Evolutionary conservation across 176 grass and related monocot species (phyloP).

Genomic region (Aechmea fasciata): DNA sequence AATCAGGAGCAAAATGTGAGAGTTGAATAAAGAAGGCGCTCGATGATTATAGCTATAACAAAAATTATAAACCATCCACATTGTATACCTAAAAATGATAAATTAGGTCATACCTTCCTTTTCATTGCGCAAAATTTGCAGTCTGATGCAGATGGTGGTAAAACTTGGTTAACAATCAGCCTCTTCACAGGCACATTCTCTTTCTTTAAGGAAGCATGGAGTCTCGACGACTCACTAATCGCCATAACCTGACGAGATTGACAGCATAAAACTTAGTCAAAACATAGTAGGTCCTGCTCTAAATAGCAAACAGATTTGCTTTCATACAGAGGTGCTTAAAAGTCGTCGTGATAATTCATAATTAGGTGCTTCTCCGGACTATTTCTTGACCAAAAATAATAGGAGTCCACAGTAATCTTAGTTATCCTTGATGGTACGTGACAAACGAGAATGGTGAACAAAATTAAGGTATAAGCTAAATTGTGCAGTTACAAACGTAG

Average conservation of each 20-base stretch:
- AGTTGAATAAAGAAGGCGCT: not conserved
- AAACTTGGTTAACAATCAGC: slow-evolving; percentile 86
- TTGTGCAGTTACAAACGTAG: too few species aligned
- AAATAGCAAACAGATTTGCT: not conserved
- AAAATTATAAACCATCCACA: too few species aligned
- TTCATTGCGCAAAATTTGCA: slow-evolving; percentile 98
- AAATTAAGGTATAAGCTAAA: too few species aligned
- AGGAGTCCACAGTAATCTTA: too few species aligned
- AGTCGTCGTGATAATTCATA: too few species aligned
- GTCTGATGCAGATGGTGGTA: slow-evolving; percentile 75
- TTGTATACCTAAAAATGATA: not conserved
- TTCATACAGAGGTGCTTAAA: too few species aligned
- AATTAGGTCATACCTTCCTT: slow-evolving; percentile 61
- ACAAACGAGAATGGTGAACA: too few species aligned
- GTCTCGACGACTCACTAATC: slow-evolving; percentile 71
- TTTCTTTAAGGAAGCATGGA: slow-evolving; percentile 72
- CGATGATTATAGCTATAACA: not conserved
- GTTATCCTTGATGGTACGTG: too few species aligned
- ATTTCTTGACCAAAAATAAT: too few species aligned
- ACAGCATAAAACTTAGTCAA: not conserved
- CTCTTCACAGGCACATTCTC: slow-evolving; percentile 87
- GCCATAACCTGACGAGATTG: slow-evolving; percentile 78
- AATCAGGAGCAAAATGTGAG: not conserved
- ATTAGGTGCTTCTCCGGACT: too few species aligned
- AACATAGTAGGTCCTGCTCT: not conserved